Percentiles rank a stretch among this genome's conserved stretches.
phyloP scores from a whole-genome alignment of 306 rosid genomes.

The Albizia julibrissin region DNA sequence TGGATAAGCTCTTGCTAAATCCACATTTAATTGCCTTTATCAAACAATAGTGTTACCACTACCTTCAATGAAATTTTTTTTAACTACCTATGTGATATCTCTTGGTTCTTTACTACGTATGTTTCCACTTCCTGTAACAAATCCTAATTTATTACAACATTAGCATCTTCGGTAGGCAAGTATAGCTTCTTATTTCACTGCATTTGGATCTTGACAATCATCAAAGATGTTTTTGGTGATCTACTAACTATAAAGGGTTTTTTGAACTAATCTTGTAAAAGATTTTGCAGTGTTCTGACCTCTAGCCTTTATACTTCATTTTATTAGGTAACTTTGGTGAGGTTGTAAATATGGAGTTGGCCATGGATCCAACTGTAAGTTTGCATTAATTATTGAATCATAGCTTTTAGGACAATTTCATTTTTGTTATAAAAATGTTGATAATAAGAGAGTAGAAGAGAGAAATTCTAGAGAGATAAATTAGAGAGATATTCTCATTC shows the following conservation, averaged over 20 bases:
- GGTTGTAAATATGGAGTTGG: slow-evolving; percentile 90
- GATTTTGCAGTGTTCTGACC: slow-evolving; percentile 6
- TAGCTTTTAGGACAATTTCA: background rate
- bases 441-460: too few species aligned
- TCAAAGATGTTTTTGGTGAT: background rate
- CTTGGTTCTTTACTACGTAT: background rate
- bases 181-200: background rate
- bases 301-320: slow-evolving; percentile 1
- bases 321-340: slow-evolving; percentile 83
- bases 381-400: slow-evolving; percentile 17
- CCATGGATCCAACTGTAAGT: slow-evolving; percentile 90
- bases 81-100: background rate
- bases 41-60: slow-evolving; percentile 1
- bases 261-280: background rate
- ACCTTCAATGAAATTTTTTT: slow-evolving; percentile 12
- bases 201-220: background rate
- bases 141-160: background rate
- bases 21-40: background rate
- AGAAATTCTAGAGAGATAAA: too few species aligned
- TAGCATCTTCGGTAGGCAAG: background rate
- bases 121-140: background rate
- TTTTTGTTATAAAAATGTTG: too few species aligned
- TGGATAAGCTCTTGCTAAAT: slow-evolving; percentile 9
- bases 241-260: background rate
- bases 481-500: too few species aligned